A percentile compares a stretch with the other conserved stretches of the same genome.
These are phyloP conservation scores for Scenedesmus sp. DNA, from an alignment of 163 green algal species.

Conservation along the genomic window DNA sequence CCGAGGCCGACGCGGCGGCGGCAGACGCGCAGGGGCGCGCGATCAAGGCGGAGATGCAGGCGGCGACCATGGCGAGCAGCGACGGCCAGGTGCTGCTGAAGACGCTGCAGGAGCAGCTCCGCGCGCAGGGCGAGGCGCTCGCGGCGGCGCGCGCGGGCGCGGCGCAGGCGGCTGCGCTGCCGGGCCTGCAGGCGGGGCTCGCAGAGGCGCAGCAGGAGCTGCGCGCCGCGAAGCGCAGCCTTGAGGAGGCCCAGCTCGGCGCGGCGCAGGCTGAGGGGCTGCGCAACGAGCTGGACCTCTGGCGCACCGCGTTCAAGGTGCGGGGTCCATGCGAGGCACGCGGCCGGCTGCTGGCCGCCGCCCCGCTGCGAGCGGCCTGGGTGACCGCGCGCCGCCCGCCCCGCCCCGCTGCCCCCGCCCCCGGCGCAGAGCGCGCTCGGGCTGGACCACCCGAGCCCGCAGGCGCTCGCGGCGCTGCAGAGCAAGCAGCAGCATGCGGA, in stretches of 20 bases:
- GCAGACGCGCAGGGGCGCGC: conserved; percentile 3
- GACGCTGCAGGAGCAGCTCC: conserved; percentile 42
- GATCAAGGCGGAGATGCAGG: conserved; percentile 17
- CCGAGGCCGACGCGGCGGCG: conserved; percentile 14
- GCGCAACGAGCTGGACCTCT: conserved; percentile 54
- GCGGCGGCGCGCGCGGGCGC: conserved; percentile 27
- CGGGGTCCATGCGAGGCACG: background rate
- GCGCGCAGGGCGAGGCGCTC: conserved; percentile 53
- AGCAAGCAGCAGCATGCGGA: conserved; percentile 17
- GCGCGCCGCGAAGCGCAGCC: conserved; percentile 15
- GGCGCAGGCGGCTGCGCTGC: conserved; percentile 6
- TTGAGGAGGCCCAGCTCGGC: conserved; percentile 21
- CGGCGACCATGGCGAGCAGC: conserved; percentile 21
- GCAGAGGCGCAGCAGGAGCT: conserved; percentile 56
- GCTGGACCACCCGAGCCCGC: conserved; percentile 36
- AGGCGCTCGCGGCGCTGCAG: conserved; percentile 29
- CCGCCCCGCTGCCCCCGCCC: too few relatives aligned
- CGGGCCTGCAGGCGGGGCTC: conserved; percentile 37
- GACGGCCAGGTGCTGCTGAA: conserved; percentile 34
- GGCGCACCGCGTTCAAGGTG: conserved; percentile 51
- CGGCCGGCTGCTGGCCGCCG: background rate
- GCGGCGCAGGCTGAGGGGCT: conserved; percentile 45
- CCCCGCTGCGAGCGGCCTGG: background rate
- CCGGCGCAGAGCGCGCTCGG: conserved; percentile 24
- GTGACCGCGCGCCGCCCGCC: too few relatives aligned